A percentile compares a stretch with the other conserved stretches of the same genome.
phyloP scores from a whole-genome alignment of 192 early-diverging fungal genomes.

The Coemansia sp. region DNA sequence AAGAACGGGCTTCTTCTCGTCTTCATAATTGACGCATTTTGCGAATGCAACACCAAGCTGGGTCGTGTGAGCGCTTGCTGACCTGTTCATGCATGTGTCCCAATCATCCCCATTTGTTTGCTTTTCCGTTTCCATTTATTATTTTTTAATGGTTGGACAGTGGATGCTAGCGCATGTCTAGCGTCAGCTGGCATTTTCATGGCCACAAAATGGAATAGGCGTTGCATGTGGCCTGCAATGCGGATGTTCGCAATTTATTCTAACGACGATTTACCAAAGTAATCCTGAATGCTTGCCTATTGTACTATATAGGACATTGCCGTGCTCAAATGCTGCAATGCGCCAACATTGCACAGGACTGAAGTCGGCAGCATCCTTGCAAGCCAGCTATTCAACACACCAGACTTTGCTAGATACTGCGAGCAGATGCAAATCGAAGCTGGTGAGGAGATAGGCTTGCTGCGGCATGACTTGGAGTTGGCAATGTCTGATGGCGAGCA shows the following conservation, averaged over 20 bases:
- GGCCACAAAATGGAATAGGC: not conserved
- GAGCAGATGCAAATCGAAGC: constrained; percentile 37
- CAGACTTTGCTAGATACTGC: constrained; percentile 38
- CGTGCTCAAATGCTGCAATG: constrained; percentile 38
- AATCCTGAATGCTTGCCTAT: not conserved
- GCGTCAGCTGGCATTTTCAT: not conserved
- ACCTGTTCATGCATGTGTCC: not conserved
- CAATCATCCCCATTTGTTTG: not conserved
- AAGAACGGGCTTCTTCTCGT: not conserved
- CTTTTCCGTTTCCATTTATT: not conserved
- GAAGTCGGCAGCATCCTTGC: constrained; percentile 21
- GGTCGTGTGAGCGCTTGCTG: constrained; percentile 4
- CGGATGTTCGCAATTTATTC: not conserved
- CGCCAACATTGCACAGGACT: constrained; percentile 17
- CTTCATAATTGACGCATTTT: not conserved
- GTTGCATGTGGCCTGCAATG: not conserved
- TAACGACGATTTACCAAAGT: not conserved
- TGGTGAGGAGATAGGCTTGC: constrained; percentile 30
- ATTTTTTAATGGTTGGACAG: not conserved
- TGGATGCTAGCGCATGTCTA: constrained; percentile 1
- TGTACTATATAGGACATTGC: constrained; percentile 43
- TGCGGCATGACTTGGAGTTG: constrained; percentile 34
- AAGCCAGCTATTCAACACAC: constrained; percentile 40
- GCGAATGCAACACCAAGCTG: not conserved
- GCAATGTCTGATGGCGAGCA: constrained; percentile 12